Conservation (phyloP, 352 stramenopile genomes). For the Thalassiosira pacifica region DNA sequence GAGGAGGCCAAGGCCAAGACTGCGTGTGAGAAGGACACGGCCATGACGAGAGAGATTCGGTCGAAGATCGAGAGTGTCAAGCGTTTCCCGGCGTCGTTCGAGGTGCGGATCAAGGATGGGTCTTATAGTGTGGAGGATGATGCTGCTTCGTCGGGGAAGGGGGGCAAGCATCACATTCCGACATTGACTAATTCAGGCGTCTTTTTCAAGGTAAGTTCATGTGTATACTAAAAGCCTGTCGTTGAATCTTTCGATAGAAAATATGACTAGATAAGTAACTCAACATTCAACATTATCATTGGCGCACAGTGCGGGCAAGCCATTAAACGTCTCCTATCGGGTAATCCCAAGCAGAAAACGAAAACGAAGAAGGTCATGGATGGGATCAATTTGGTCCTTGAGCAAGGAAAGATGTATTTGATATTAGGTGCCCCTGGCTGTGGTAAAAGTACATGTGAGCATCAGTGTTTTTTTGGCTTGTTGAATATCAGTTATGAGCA, state of each 20-base stretch:
- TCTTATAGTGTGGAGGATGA: constrained; percentile 20
- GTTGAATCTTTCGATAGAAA: too few relatives aligned
- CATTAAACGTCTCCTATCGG: constrained; percentile 17
- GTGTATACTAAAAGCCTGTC: too few relatives aligned
- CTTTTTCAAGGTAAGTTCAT: too few relatives aligned
- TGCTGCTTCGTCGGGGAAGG: background rate
- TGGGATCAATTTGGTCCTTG: constrained; percentile 71
- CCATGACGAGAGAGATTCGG: constrained; percentile 13
- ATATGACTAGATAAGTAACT: too few relatives aligned
- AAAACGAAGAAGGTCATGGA: constrained; percentile 66
- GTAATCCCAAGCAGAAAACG: constrained; percentile 21
- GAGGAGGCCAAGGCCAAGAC: background rate
- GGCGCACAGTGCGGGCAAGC: constrained; percentile 11
- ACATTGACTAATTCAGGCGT: background rate
- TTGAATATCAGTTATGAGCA: background rate
- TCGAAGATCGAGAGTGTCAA: constrained; percentile 15
- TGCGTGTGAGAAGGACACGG: background rate
- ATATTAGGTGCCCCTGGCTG: constrained; percentile 76
- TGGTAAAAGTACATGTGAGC: constrained; percentile 65
- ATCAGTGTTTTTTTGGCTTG: background rate
- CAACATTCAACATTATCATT: too few relatives aligned
- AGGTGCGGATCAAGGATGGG: constrained; percentile 46
- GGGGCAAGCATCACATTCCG: background rate
- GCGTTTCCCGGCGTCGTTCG: constrained; percentile 5
- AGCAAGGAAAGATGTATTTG: constrained; percentile 79